Conservation (phyloP, 1,284 basidiomycete genomes). For the Moesziomyces antarcticus region DNA sequence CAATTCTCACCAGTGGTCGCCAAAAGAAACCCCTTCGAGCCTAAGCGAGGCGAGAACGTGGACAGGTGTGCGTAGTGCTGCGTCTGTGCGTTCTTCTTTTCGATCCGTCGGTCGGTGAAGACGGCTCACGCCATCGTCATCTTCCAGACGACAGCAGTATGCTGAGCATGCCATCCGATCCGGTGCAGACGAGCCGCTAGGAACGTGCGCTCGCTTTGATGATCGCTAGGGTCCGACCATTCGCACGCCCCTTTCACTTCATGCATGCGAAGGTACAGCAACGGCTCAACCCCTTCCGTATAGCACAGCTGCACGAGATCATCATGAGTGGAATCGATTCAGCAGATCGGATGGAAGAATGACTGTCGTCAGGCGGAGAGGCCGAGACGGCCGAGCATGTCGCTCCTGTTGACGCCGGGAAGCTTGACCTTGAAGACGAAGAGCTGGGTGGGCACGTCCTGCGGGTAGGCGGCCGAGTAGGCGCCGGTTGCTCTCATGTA, state of each 20-base stretch:
- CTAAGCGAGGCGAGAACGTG: constrained; percentile 40
- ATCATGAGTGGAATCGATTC: not conserved
- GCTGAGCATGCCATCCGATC: not conserved
- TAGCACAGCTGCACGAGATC: not conserved
- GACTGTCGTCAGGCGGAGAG: constrained; percentile 9
- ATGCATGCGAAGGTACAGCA: not conserved
- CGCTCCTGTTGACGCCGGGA: constrained; percentile 69
- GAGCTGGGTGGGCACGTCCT: constrained; percentile 73
- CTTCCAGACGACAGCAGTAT: not conserved
- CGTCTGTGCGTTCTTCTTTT: not conserved
- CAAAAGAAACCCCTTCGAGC: constrained; percentile 5
- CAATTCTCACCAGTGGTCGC: constrained; percentile 1
- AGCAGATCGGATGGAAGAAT: not conserved
- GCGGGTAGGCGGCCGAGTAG: constrained; percentile 54
- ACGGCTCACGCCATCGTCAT: not conserved
- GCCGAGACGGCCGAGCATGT: constrained; percentile 28
- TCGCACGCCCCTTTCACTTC: not conserved
- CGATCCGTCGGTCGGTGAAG: not conserved
- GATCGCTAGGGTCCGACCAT: not conserved
- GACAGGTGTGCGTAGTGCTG: constrained; percentile 13
- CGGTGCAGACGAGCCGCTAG: not conserved
- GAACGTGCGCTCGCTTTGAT: not conserved
- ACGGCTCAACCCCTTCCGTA: not conserved
- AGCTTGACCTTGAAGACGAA: constrained; percentile 77
- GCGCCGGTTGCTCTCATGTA: constrained; percentile 59